Evolutionary conservation across 352 stramenopile species (phyloP), one percentile per base, ranked within the genome.

Genomic region (Phytopythium helicoides): DNA sequence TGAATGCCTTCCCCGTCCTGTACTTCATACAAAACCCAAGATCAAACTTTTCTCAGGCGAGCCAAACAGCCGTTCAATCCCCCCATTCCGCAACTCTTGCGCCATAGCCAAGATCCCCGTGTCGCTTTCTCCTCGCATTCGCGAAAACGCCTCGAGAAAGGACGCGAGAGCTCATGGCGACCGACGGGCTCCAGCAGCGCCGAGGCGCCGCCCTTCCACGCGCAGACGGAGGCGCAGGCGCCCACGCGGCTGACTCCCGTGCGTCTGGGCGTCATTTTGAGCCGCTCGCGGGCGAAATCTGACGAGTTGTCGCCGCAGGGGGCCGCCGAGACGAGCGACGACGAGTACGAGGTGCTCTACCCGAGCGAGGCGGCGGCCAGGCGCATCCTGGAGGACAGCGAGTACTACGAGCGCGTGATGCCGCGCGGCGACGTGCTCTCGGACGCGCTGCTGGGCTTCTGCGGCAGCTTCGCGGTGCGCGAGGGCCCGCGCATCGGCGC

Each of bases 261-360:
- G 40, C 21, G 26, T 33, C 9, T 33, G 5, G 28, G 5, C 40
- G 40, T 47, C 22, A 31, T 22, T 15, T n/a, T 23, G 39, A 11
- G 22, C 22, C 14, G 19, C 38, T 46, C 21, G 7, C 19, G 19
- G 19, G 15, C 11, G n/a, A n/a, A 46, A 21, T n/a, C 9, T 14
- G 16, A 46, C 21, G 22, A 2, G 40, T 47, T 35, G 28, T 10
- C 5, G 28, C 28, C 28, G 28, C 28, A 33, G 28, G 28, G 28
- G 5, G 28, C 28, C 5, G 28, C 28, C 5, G 6, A 48, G 42
- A 6, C 7, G 21, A 28, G 23, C 42, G 42, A 37, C 42, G 42
- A 35, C 39, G 74, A 88, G 48, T 89, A 90, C 48, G 76, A 89
- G 40, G 57, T 87, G 18, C 47, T 91, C 41, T 73, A 62, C 41